A percentile compares a stretch with the other conserved stretches of the same genome.
Conservation (phyloP, 768 basidiomycete species). For the Rhodotorula paludigena region DNA sequence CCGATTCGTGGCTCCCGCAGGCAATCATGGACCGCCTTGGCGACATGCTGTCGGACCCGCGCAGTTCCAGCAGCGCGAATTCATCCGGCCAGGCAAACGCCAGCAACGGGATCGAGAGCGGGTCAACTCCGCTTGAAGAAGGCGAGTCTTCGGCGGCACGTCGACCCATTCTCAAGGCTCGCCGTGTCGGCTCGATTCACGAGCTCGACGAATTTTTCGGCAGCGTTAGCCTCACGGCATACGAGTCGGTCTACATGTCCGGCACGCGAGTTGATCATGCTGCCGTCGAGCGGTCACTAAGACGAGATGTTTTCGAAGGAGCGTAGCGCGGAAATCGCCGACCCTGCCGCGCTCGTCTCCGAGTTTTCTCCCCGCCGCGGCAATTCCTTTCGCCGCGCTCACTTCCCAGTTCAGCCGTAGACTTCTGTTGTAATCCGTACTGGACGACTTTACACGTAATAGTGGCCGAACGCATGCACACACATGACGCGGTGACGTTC, state of each 20-base stretch:
- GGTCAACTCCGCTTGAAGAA: not conserved
- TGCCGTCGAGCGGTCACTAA: slow-evolving; percentile 71
- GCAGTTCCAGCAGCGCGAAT: not conserved
- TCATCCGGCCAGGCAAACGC: not conserved
- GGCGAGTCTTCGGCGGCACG: not conserved
- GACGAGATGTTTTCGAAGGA: slow-evolving; percentile 85
- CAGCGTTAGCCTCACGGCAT: slow-evolving; percentile 76
- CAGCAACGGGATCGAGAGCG: not conserved
- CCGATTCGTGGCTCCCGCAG: slow-evolving; percentile 74
- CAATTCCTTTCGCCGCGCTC: too few species aligned
- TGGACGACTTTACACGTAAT: too few species aligned
- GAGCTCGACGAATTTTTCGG: slow-evolving; percentile 86
- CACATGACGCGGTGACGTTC: too few species aligned
- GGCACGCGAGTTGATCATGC: slow-evolving; percentile 82
- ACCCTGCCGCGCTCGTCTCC: too few species aligned
- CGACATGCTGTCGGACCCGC: slow-evolving; percentile 53
- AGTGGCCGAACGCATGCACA: too few species aligned
- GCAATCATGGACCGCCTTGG: slow-evolving; percentile 87
- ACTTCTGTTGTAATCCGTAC: too few species aligned
- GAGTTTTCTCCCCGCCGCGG: too few species aligned
- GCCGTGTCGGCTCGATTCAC: slow-evolving; percentile 12
- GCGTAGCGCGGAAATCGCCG: too few species aligned
- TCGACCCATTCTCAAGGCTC: slow-evolving; percentile 62
- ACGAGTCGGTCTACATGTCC: slow-evolving; percentile 82
- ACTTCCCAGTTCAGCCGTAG: too few species aligned